phyloP scores from a whole-genome alignment of 306 rosid species.

The Dryas alaskensis region DNA sequence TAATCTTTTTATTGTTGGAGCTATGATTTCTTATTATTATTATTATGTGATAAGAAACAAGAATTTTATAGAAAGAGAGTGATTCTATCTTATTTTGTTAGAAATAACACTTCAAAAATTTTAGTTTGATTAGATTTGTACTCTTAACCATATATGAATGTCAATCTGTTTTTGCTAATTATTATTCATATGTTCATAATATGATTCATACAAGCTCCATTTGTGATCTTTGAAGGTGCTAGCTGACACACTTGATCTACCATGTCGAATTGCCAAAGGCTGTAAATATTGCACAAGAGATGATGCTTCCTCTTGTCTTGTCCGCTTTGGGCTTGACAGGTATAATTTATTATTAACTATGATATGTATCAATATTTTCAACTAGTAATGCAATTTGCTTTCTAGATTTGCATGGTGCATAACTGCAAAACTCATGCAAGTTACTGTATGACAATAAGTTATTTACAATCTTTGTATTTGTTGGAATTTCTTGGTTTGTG shows the following conservation, averaged over 20 bases:
- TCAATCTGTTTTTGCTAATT: neutral
- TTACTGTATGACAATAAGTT: neutral
- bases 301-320: conserved; percentile 95
- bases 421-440: conserved; percentile 1
- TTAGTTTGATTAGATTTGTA: neutral
- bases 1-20: neutral
- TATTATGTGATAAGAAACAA: neutral
- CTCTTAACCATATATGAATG: neutral
- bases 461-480: neutral
- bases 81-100: too few relatives aligned
- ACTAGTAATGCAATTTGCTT: conserved; percentile 19
- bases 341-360: conserved; percentile 27
- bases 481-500: neutral
- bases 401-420: conserved; percentile 21
- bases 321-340: conserved; percentile 83
- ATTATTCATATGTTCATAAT: neutral
- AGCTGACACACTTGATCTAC: conserved; percentile 79
- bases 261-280: conserved; percentile 97
- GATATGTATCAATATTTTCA: conserved; percentile 14
- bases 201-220: conserved; percentile 16
- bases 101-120: too few relatives aligned
- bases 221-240: conserved; percentile 64
- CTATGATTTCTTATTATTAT: neutral
- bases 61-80: neutral
- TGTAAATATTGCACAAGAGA: conserved; percentile 84